These are phyloP conservation scores for Tolypocladium pustulatum DNA, from an alignment of 2,329 filamentous ascomycete genomes.

Conservation along the genomic window DNA sequence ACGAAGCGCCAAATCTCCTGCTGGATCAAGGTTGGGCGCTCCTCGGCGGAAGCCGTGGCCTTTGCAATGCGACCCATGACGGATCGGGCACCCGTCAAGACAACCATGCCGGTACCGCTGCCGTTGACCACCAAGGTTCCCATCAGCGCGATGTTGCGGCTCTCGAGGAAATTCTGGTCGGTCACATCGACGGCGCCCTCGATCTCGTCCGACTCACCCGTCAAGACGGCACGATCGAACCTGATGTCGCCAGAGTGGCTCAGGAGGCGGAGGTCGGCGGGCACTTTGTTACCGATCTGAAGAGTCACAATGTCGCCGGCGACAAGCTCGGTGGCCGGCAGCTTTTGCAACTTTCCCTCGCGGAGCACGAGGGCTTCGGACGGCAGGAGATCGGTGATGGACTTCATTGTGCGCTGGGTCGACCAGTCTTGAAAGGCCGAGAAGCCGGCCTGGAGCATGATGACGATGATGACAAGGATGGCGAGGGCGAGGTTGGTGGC, in stretches of 20 bases:
- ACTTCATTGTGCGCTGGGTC: constrained; percentile 33
- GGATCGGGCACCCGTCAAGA: constrained; percentile 26
- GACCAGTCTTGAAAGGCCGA: constrained; percentile 38
- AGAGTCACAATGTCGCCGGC: constrained; percentile 35
- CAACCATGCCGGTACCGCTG: constrained; percentile 25
- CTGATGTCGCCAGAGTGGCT: constrained; percentile 29
- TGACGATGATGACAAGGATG: constrained; percentile 35
- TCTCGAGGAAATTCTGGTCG: constrained; percentile 30
- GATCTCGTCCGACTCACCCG: constrained; percentile 30
- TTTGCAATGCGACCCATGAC: constrained; percentile 31
- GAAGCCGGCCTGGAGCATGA: constrained; percentile 33
- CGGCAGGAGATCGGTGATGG: constrained; percentile 33
- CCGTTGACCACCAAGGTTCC: constrained; percentile 31
- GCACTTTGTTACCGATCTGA: constrained; percentile 35
- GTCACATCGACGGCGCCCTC: constrained; percentile 28
- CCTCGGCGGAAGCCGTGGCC: constrained; percentile 24
- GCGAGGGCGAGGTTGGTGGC: constrained; percentile 32
- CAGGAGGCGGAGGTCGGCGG: constrained; percentile 34
- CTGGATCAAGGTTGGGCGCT: constrained; percentile 28
- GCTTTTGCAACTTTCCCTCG: constrained; percentile 27
- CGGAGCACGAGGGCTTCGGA: constrained; percentile 31
- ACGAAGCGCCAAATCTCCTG: constrained; percentile 33
- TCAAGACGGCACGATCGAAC: constrained; percentile 30
- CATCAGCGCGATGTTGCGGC: constrained; percentile 32
- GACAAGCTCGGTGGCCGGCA: constrained; percentile 32